Percentiles rank a stretch among this genome's conserved stretches.
Evolutionary conservation across 208 protist species (phyloP).

Genomic region (Wallacemonas sp.): DNA sequence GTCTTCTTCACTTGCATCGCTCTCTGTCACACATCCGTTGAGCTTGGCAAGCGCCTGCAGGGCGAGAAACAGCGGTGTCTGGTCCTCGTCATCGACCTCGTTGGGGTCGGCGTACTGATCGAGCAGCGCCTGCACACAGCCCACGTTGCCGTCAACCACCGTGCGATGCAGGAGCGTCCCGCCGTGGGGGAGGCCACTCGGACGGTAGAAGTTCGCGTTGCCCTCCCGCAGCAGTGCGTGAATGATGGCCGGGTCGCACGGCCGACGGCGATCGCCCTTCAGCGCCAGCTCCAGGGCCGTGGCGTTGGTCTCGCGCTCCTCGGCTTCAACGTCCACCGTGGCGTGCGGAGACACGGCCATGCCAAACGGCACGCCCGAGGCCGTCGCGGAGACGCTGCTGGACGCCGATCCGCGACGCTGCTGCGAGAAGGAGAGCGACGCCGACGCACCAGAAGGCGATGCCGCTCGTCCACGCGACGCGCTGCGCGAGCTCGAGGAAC

Average conservation of each 20-base stretch:
- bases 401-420: slow-evolving; percentile 17
- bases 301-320: slow-evolving; percentile 31
- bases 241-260: slow-evolving; percentile 27
- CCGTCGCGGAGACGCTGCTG: not conserved
- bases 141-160: slow-evolving; percentile 37
- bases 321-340: slow-evolving; percentile 59
- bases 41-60: slow-evolving; percentile 10
- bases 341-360: not conserved
- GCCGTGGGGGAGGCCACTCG: slow-evolving; percentile 45
- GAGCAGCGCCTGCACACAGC: slow-evolving; percentile 47
- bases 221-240: slow-evolving; percentile 48
- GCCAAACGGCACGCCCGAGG: not conserved
- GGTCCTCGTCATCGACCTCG: slow-evolving; percentile 58
- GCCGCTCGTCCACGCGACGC: slow-evolving; percentile 11
- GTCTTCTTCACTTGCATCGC: slow-evolving; percentile 5
- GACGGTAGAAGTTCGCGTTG: slow-evolving; percentile 44
- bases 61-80: slow-evolving; percentile 67
- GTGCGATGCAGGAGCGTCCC: slow-evolving; percentile 65
- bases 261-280: slow-evolving; percentile 20
- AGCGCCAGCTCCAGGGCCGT: slow-evolving; percentile 81
- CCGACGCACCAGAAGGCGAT: slow-evolving; percentile 6
- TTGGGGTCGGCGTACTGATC: slow-evolving; percentile 69
- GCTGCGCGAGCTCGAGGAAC: not conserved
- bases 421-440: not conserved
- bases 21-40: too few relatives aligned